Base-by-base conservation (phyloP, 1,284 basidiomycete species). In the Tylopilus sp. region DNA sequence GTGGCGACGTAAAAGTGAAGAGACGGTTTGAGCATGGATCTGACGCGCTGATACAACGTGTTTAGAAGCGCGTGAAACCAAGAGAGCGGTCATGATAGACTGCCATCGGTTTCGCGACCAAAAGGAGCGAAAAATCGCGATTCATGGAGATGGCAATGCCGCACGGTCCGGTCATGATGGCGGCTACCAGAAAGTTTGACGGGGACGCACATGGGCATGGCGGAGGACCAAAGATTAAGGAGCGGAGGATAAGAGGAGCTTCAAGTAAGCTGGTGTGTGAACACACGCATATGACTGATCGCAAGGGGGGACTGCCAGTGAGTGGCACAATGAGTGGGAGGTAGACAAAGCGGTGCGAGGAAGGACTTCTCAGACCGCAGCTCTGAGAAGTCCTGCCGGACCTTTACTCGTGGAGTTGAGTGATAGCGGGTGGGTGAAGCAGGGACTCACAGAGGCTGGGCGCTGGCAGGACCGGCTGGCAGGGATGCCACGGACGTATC, bases 31-130 rank as follows among this genome's bases (percentile, higher is more conserved):
- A 26, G 62, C 65, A 65, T 54, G 62, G 59, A 63, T 65, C 63
- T 66, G 66, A 64, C 62, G 64, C 58, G 63, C 65, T 57, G 63
- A 53, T 64, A 42, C 67, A 69, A 67, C 63, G 63, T 65, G 63
- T 68, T 62, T 4, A 50, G 64, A 64, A 65, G 66, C 60, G 59
- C 66, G 59, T 66, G 66, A 68, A 65, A 65, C 64, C 59, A 64
- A 59, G 51, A 61, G 49, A 66, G 49, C 53, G 56, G 61, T 55
- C 34, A 58, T 67, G 61, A 63, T 63, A 63, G 63, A 66, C 61
- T 65, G 57, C 51, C 59, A 64, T 64, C 52, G 53, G 59, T 60
- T 61, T 64, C 53, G 52, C 53, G 49, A 59, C 57, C 54, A 57
- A 55, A 57, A 45, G 41, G 26, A 52, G 58, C 48, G 19, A 65